Evolutionary conservation across 441 rosid species (phyloP).

Genomic region (Macaranga tanarius): DNA sequence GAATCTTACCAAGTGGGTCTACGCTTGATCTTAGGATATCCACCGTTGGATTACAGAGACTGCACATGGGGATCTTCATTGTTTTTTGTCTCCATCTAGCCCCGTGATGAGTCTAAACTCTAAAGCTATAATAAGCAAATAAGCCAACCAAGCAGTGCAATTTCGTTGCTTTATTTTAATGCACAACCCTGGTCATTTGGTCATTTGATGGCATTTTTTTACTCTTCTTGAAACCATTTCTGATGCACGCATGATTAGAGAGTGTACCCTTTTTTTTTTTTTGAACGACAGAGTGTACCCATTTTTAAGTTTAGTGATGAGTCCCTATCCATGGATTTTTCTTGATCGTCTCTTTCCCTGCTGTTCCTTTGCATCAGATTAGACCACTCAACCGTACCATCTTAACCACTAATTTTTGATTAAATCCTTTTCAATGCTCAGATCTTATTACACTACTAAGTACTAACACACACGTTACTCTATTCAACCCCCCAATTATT

Average conservation of each 20-base stretch:
- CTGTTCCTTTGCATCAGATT: slow-evolving; percentile 16
- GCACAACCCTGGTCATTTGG: not conserved
- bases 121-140: no score
- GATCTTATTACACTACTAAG: not conserved
- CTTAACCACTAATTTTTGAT: not conserved
- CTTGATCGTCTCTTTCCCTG: slow-evolving; percentile 12
- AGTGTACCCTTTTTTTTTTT: no score
- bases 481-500: slow-evolving; percentile 8
- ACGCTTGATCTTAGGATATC: not conserved
- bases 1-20: not conserved
- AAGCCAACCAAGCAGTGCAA: slow-evolving; percentile 2
- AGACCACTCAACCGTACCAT: slow-evolving; percentile 20
- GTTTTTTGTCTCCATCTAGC: slow-evolving; percentile 22
- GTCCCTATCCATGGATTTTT: slow-evolving; percentile 30
- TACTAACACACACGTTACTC: not conserved
- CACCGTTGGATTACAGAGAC: slow-evolving; percentile 20
- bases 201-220: not conserved
- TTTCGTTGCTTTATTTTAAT: slow-evolving; percentile 10
- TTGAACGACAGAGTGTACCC: not conserved
- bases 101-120: slow-evolving; percentile 18
- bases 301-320: slow-evolving; percentile 10
- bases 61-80: slow-evolving; percentile 19
- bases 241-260: not conserved
- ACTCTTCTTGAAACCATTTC: not conserved
- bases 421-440: not conserved